Conservation (phyloP, 2,329 filamentous ascomycete genomes). For the Cytospora mali region DNA sequence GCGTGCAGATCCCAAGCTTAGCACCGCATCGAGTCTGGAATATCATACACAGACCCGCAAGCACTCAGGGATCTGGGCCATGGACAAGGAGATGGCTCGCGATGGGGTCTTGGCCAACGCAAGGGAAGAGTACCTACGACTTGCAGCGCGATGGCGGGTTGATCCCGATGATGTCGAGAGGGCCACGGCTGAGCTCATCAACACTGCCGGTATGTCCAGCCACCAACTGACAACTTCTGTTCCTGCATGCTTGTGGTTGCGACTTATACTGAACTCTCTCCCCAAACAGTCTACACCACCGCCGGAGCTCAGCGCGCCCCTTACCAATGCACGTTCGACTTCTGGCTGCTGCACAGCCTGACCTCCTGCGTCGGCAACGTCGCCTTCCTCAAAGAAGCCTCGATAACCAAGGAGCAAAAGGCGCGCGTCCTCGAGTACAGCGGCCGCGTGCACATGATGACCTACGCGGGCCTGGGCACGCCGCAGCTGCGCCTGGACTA, state of each 20-base stretch:
- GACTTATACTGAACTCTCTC: neutral
- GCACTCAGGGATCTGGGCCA: constrained; percentile 15
- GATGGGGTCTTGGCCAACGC: constrained; percentile 11
- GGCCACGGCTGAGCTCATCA: constrained; percentile 13
- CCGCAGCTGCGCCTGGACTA: constrained; percentile 8
- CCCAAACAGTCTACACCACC: constrained; percentile 13
- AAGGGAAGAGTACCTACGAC: constrained; percentile 8
- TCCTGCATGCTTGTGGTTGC: neutral
- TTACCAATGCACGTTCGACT: constrained; percentile 16
- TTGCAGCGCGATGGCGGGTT: constrained; percentile 16
- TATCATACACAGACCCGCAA: constrained; percentile 14
- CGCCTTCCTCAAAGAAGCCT: constrained; percentile 3
- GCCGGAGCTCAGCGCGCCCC: constrained; percentile 9
- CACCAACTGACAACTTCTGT: neutral
- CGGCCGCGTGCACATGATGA: constrained; percentile 16
- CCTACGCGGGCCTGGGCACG: constrained; percentile 9
- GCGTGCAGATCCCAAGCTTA: constrained; percentile 15
- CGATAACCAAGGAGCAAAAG: constrained; percentile 16
- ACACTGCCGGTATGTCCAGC: constrained; percentile 14
- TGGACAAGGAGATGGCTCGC: constrained; percentile 17
- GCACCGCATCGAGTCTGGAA: constrained; percentile 10
- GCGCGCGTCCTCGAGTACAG: constrained; percentile 13
- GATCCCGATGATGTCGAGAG: constrained; percentile 6
- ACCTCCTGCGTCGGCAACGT: constrained; percentile 9
- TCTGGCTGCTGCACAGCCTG: constrained; percentile 14